Evolutionary conservation across 371 early-diverging fungal genomes (phyloP), one percentile per base, ranked within the genome.

Genomic region (Smittium culicis): DNA sequence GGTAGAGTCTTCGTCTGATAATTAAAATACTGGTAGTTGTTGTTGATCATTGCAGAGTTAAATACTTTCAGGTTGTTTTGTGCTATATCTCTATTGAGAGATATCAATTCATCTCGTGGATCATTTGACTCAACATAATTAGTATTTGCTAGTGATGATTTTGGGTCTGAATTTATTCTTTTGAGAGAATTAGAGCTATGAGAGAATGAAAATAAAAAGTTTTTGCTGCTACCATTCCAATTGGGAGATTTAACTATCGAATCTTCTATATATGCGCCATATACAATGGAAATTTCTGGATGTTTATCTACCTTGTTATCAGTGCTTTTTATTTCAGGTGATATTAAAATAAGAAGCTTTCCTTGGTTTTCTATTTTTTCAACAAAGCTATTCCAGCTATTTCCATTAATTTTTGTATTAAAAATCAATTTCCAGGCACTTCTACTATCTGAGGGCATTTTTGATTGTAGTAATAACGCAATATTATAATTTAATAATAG

Each of bases 1-100:
- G 91, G 87, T 32, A 92, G 74, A n/a, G 89, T 90, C 73, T 86
- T 80, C 31, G 85, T 88, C 2, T 88, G 88, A 71, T 82, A 85
- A 68, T 90, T 89, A 54, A 91, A 76, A 72, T 93, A 93, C 67
- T 89, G 88, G 70, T 82, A 91, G 73, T 93, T 84, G 35, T 72
- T 64, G 74, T 94, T 94, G 67, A 83, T 76, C 0, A 83, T 80
- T 1, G 79, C 77, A 0, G 82, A 65, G 11, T 70, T 69, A 67
- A 75, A 87, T 20, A 83, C 72, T n/a, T 3, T 72, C 71, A 54
- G 84, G 68, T 11, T 67, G 68, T 1, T 66, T 64, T 0, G 82
- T 81, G 1, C n/a, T 65, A 67, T 8, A 79, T 66, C 60, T 11
- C 31, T 11, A 16, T 59, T 59, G 11, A 28, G 60, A 16, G 14